A percentile compares a stretch with the other conserved stretches of the same genome.
These are phyloP conservation scores for Suillus luteus DNA, from an alignment of 768 basidiomycete species.

Conservation along the genomic window DNA sequence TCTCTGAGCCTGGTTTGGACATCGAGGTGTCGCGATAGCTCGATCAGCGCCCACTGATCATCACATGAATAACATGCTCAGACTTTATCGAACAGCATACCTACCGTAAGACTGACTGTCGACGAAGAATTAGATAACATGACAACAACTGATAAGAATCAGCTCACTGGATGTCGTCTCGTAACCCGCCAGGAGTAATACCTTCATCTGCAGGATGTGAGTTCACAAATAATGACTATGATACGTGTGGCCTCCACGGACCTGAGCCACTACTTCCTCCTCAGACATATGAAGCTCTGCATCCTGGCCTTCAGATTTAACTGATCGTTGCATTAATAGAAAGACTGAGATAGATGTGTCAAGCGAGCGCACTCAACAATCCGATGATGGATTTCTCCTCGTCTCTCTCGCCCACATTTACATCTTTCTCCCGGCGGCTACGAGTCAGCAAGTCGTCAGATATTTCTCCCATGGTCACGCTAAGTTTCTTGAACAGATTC, in stretches of 20 bases:
- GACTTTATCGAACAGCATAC: neutral
- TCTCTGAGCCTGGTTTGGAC: neutral
- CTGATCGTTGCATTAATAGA: neutral
- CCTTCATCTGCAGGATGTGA: neutral
- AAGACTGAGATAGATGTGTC: neutral
- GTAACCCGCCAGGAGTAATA: neutral
- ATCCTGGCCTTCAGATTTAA: neutral
- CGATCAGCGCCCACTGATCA: neutral
- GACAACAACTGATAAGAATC: neutral
- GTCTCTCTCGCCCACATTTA: neutral
- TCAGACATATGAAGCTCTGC: neutral
- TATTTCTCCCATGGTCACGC: neutral
- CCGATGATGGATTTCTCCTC: neutral
- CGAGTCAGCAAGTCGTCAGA: neutral
- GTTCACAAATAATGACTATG: neutral
- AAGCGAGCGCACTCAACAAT: neutral
- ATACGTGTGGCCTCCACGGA: neutral
- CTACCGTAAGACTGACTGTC: neutral
- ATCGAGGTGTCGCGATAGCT: neutral
- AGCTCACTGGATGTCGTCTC: neutral
- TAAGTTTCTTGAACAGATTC: neutral
- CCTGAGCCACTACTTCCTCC: neutral
- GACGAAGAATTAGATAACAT: neutral
- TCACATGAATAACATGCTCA: neutral
- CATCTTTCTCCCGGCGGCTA: neutral